A percentile compares a stretch with the other conserved stretches of the same genome.
These are phyloP conservation scores for Colletotrichum noveboracense DNA, from an alignment of 2,329 filamentous ascomycete species.

Conservation along the genomic window DNA sequence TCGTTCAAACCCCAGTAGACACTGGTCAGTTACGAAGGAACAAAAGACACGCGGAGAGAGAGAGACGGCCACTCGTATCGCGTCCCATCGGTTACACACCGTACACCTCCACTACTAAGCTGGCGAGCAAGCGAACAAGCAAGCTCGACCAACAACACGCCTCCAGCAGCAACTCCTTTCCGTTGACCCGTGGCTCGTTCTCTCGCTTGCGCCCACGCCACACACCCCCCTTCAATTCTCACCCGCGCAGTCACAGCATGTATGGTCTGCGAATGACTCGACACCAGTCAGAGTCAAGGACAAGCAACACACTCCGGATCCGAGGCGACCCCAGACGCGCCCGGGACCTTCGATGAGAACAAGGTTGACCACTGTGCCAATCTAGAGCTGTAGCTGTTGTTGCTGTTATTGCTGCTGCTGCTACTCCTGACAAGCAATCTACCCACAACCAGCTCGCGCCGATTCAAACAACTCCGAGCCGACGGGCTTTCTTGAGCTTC, in stretches of 20 bases:
- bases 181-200: slow-evolving; percentile 1
- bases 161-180: neutral
- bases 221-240: neutral
- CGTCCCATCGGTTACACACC: neutral
- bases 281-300: slow-evolving; percentile 20
- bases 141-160: neutral
- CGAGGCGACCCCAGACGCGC: slow-evolving; percentile 2
- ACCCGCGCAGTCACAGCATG: slow-evolving; percentile 15
- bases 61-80: neutral
- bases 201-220: slow-evolving; percentile 7
- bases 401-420: neutral
- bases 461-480: neutral
- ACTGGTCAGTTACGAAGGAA: neutral
- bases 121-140: neutral
- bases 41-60: neutral
- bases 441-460: neutral
- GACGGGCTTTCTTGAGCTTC: slow-evolving; percentile 1
- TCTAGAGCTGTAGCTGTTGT: slow-evolving; percentile 12
- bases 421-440: neutral
- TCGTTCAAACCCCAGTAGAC: neutral
- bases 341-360: slow-evolving; percentile 7
- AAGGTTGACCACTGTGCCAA: neutral
- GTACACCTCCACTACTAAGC: neutral
- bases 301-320: slow-evolving; percentile 5
- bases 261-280: slow-evolving; percentile 17